Percentiles rank a stretch among this genome's conserved stretches.
Evolutionary conservation across 1,139 yeast genomes (phyloP).

Genomic region (Candida glucosophila): DNA sequence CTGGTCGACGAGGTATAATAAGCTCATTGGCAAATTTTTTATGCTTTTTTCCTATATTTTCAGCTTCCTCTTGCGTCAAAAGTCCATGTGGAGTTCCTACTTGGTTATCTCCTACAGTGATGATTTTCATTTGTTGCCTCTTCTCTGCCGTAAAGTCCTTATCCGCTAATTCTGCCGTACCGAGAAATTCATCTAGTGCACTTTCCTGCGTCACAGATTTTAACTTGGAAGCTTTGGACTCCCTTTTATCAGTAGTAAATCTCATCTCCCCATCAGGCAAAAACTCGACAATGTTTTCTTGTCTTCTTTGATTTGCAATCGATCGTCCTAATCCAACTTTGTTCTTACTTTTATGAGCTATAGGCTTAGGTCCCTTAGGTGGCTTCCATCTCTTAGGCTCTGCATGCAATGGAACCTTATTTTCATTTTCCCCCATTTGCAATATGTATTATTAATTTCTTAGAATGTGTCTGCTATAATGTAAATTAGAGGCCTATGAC

Average conservation of each 20-base stretch:
- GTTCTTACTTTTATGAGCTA: constrained; percentile 75
- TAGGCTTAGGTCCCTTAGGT: constrained; percentile 89
- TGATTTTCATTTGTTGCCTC: constrained; percentile 74
- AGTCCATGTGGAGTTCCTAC: constrained; percentile 40
- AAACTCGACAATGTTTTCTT: constrained; percentile 60
- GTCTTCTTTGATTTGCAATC: constrained; percentile 64
- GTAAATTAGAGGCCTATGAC: too few species aligned
- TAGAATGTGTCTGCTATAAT: too few species aligned
- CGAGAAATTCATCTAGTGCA: constrained; percentile 87
- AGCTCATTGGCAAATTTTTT: constrained; percentile 68
- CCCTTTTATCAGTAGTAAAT: constrained; percentile 74
- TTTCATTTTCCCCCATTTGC: too few species aligned
- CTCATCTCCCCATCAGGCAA: constrained; percentile 83
- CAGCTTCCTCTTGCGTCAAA: constrained; percentile 61
- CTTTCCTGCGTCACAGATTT: constrained; percentile 93
- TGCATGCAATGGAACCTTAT: constrained; percentile 39
- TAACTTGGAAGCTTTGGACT: constrained; percentile 82
- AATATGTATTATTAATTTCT: too few species aligned
- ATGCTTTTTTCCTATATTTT: constrained; percentile 55
- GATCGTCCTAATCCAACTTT: constrained; percentile 80
- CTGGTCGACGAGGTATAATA: constrained; percentile 92
- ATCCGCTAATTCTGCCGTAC: constrained; percentile 92
- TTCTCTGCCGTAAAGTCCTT: constrained; percentile 94
- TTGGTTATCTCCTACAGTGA: constrained; percentile 59
- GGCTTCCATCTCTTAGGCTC: constrained; percentile 47